These are phyloP conservation scores for Calonectria pseudoturangicola DNA, from an alignment of 2,329 filamentous ascomycete genomes.

Conservation along the genomic window DNA sequence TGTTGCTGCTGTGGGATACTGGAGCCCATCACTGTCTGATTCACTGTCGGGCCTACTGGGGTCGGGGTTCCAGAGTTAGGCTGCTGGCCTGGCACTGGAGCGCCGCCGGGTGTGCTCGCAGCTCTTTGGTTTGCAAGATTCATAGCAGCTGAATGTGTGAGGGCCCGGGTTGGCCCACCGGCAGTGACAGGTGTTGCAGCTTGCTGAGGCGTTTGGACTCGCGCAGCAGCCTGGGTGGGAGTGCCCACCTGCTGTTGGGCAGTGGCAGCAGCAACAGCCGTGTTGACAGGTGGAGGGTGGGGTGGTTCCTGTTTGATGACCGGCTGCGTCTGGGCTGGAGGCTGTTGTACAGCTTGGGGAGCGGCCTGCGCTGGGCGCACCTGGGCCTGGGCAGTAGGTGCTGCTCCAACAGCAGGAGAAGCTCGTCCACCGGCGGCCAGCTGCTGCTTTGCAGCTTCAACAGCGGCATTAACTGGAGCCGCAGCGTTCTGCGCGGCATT, in stretches of 20 bases:
- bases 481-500: slow-evolving; percentile 57
- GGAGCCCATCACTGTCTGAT: slow-evolving; percentile 58
- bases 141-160: slow-evolving; percentile 71
- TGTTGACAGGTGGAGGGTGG: slow-evolving; percentile 68
- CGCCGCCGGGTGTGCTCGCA: slow-evolving; percentile 58
- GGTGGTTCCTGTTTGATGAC: slow-evolving; percentile 60
- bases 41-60: slow-evolving; percentile 54
- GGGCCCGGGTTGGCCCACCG: slow-evolving; percentile 63
- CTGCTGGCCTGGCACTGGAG: slow-evolving; percentile 57
- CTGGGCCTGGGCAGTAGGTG: slow-evolving; percentile 52
- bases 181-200: slow-evolving; percentile 62
- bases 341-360: slow-evolving; percentile 53
- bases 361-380: slow-evolving; percentile 54
- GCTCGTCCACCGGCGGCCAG: slow-evolving; percentile 55
- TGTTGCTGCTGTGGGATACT: slow-evolving; percentile 57
- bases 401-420: slow-evolving; percentile 56
- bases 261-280: slow-evolving; percentile 62
- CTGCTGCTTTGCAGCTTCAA: slow-evolving; percentile 68
- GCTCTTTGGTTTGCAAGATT: slow-evolving; percentile 67
- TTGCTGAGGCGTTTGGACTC: slow-evolving; percentile 72
- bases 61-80: slow-evolving; percentile 56
- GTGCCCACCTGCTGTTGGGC: slow-evolving; percentile 65
- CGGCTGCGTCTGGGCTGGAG: slow-evolving; percentile 52
- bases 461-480: slow-evolving; percentile 65
- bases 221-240: slow-evolving; percentile 68